Percentiles rank a stretch among this genome's conserved stretches.
Conservation (phyloP, 2,329 filamentous ascomycete genomes). For the Neopestalotiopsis sp. region DNA sequence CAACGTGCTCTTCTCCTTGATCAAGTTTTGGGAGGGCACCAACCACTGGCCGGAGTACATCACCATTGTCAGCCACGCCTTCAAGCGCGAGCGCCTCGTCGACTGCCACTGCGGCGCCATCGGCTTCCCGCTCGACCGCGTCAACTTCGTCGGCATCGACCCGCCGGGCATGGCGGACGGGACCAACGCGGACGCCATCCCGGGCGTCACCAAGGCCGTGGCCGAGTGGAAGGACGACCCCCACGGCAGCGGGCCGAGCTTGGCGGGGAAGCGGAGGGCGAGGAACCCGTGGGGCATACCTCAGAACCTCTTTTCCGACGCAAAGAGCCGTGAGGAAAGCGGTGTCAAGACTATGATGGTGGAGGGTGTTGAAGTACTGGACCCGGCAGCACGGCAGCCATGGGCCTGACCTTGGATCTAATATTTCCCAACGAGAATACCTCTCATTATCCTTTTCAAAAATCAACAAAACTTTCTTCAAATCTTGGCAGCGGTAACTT, state of each 20-base stretch:
- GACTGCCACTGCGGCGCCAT: slow-evolving; percentile 69
- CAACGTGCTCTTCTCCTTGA: slow-evolving; percentile 79
- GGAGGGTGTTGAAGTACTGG: slow-evolving; percentile 46
- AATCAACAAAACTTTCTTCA: slow-evolving; percentile 16
- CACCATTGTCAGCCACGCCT: slow-evolving; percentile 71
- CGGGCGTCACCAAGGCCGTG: slow-evolving; percentile 47
- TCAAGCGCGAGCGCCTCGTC: slow-evolving; percentile 68
- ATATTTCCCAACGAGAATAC: neutral
- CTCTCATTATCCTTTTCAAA: neutral
- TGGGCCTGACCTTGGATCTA: slow-evolving; percentile 36
- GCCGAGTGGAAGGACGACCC: slow-evolving; percentile 58
- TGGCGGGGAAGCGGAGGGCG: slow-evolving; percentile 52
- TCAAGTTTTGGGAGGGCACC: slow-evolving; percentile 56
- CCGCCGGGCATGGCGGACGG: slow-evolving; percentile 54
- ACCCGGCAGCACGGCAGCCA: slow-evolving; percentile 42
- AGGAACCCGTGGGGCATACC: slow-evolving; percentile 54
- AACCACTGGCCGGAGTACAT: slow-evolving; percentile 59
- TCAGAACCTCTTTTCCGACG: slow-evolving; percentile 51
- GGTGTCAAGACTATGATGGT: slow-evolving; percentile 42
- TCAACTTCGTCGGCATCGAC: slow-evolving; percentile 67
- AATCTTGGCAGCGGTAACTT: slow-evolving; percentile 31
- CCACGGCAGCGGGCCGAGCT: slow-evolving; percentile 50
- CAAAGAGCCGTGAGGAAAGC: slow-evolving; percentile 37
- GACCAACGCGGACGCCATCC: slow-evolving; percentile 44
- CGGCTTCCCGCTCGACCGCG: slow-evolving; percentile 51